A percentile compares a stretch with the other conserved stretches of the same genome.
Evolutionary conservation across 2,329 filamentous ascomycete species (phyloP).

Genomic region (Xylaria polymorpha): DNA sequence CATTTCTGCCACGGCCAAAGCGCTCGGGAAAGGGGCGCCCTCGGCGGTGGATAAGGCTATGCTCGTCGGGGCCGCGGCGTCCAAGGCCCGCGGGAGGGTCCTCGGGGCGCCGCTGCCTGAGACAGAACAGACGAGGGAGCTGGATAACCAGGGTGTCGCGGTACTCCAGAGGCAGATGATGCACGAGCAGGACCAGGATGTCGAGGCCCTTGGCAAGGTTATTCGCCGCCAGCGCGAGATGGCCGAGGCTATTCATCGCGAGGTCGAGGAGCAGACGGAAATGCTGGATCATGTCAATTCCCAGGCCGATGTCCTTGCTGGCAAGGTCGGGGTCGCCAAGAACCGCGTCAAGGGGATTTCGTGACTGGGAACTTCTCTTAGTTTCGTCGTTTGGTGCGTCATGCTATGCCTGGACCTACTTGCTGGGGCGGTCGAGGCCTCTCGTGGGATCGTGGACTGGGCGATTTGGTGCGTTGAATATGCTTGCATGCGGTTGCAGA

Average conservation of each 20-base stretch:
- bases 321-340: slow-evolving; percentile 80
- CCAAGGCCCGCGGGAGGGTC: slow-evolving; percentile 66
- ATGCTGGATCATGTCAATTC: slow-evolving; percentile 75
- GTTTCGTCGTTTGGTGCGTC: slow-evolving; percentile 12
- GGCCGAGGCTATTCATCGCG: slow-evolving; percentile 79
- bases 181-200: slow-evolving; percentile 77
- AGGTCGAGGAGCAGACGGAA: slow-evolving; percentile 76
- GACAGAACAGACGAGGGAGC: slow-evolving; percentile 79
- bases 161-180: slow-evolving; percentile 81
- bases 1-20: slow-evolving; percentile 50
- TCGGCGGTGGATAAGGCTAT: slow-evolving; percentile 62
- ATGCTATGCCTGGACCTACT: slow-evolving; percentile 11
- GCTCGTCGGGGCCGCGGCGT: slow-evolving; percentile 57
- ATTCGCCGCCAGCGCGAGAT: slow-evolving; percentile 81
- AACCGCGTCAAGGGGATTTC: slow-evolving; percentile 75
- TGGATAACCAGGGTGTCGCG: slow-evolving; percentile 80
- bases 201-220: slow-evolving; percentile 74
- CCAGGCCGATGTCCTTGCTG: slow-evolving; percentile 72
- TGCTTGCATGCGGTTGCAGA: slow-evolving; percentile 23
- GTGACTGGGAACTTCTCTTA: slow-evolving; percentile 36
- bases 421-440: slow-evolving; percentile 14
- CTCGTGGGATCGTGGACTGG: slow-evolving; percentile 30
- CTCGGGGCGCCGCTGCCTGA: slow-evolving; percentile 79
- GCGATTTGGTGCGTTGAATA: slow-evolving; percentile 33
- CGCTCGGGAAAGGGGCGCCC: slow-evolving; percentile 62